A percentile compares a stretch with the other conserved stretches of the same genome.
phyloP scores from a whole-genome alignment of 257 asterid species.

The Solanum virginianum region DNA sequence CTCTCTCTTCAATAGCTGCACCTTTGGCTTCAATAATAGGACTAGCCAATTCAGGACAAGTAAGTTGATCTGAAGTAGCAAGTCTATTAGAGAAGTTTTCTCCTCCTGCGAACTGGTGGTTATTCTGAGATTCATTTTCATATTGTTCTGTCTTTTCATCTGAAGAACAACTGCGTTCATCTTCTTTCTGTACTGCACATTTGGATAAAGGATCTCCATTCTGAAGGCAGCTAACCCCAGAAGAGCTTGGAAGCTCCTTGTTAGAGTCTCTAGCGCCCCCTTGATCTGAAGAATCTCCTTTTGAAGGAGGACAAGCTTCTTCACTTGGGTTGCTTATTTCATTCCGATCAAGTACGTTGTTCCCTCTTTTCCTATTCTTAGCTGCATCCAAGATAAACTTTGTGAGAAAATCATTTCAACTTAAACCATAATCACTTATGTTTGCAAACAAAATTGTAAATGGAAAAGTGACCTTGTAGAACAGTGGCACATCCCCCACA shows the following conservation, averaged over 20 bases:
- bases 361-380: constrained; percentile 26
- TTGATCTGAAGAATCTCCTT: constrained; percentile 9
- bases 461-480: constrained; percentile 47
- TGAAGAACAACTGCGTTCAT: background rate
- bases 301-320: constrained; percentile 11
- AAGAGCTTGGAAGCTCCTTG: constrained; percentile 16
- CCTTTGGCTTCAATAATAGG: background rate
- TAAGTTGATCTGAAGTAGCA: constrained; percentile 29
- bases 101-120: background rate
- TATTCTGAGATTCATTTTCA: constrained; percentile 7
- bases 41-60: constrained; percentile 6
- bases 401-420: background rate
- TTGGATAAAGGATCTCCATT: constrained; percentile 11
- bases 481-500: constrained; percentile 81
- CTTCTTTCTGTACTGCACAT: constrained; percentile 7
- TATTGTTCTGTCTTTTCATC: constrained; percentile 3
- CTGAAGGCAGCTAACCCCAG: constrained; percentile 8
- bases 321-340: constrained; percentile 19
- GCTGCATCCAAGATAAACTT: constrained; percentile 36
- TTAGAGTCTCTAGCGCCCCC: constrained; percentile 3
- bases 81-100: constrained; percentile 27
- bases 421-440: background rate
- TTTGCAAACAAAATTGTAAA: background rate
- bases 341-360: constrained; percentile 6
- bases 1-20: background rate